A percentile compares a stretch with the other conserved stretches of the same genome.
These are phyloP conservation scores for Celoporthe dispersa DNA, from an alignment of 2,329 filamentous ascomycete species.

Conservation along the genomic window DNA sequence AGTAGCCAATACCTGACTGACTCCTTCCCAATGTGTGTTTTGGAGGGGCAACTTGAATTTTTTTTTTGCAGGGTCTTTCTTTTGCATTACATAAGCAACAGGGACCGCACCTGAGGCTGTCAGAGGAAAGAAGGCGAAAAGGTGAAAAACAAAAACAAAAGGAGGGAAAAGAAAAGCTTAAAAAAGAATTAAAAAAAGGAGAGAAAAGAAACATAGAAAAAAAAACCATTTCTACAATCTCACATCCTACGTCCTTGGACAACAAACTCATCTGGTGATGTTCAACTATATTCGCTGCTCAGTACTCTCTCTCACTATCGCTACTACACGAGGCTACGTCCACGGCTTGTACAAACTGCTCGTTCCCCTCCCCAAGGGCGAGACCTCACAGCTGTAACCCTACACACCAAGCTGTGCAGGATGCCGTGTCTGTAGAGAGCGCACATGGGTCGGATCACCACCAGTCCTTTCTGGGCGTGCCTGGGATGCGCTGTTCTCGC, in stretches of 20 bases:
- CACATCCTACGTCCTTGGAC: not conserved
- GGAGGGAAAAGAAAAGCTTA: not conserved
- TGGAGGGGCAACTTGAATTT: conserved; percentile 22
- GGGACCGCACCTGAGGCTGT: not conserved
- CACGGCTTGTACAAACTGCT: not conserved
- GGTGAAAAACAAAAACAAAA: too few relatives aligned
- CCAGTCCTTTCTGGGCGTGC: not conserved
- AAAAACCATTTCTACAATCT: not conserved
- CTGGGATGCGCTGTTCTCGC: not conserved
- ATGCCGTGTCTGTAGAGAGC: not conserved
- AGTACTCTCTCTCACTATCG: conserved; percentile 4
- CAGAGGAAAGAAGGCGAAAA: too few relatives aligned
- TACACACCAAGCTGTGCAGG: not conserved
- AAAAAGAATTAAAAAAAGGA: not conserved
- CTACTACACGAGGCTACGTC: not conserved
- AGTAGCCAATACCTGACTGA: not conserved
- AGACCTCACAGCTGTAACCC: not conserved
- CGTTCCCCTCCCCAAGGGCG: not conserved
- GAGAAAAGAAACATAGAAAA: not conserved
- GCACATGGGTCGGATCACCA: not conserved
- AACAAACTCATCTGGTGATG: not conserved
- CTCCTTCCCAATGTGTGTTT: not conserved
- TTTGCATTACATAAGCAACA: conserved; percentile 17
- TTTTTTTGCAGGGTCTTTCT: conserved; percentile 18
- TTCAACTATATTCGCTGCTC: not conserved